These are phyloP conservation scores for Cladosporium sp. DNA, from an alignment of 2,329 filamentous ascomycete genomes.

Conservation along the genomic window DNA sequence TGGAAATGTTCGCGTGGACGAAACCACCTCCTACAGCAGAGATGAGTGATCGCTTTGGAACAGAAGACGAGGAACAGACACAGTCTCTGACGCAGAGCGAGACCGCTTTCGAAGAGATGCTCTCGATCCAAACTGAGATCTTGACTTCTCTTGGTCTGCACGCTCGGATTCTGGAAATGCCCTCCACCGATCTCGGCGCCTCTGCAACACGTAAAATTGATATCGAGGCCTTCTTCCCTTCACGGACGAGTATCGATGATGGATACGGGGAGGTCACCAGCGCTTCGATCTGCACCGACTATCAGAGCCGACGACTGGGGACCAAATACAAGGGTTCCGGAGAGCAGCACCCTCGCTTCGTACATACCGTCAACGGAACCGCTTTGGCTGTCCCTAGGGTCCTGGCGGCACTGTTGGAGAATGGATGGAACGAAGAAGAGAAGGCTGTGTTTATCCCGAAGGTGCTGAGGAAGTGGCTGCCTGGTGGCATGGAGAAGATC, in stretches of 20 bases:
- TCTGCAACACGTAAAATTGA: conserved; percentile 83
- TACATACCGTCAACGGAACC: conserved; percentile 91
- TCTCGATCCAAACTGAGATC: conserved; percentile 82
- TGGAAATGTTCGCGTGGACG: conserved; percentile 96
- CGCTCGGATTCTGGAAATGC: conserved; percentile 92
- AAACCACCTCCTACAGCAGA: conserved; percentile 22
- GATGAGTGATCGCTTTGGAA: conserved; percentile 25
- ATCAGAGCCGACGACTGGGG: conserved; percentile 78
- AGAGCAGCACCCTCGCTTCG: conserved; percentile 60
- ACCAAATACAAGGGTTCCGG: conserved; percentile 60
- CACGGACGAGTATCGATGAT: conserved; percentile 58
- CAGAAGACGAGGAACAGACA: conserved; percentile 16
- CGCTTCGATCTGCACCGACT: conserved; percentile 88
- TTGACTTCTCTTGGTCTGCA: conserved; percentile 71
- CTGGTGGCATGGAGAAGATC: conserved; percentile 17
- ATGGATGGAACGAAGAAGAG: conserved; percentile 73
- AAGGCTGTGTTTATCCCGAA: conserved; percentile 70
- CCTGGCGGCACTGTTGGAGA: conserved; percentile 83
- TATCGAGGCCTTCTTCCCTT: conserved; percentile 93
- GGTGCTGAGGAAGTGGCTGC: conserved; percentile 78
- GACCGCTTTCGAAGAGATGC: conserved; percentile 75
- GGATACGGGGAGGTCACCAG: conserved; percentile 95
- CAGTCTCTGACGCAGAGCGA: conserved; percentile 38
- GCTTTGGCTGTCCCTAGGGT: conserved; percentile 88
- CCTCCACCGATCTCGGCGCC: conserved; percentile 79